Evolutionary conservation across 768 basidiomycete species (phyloP).

Genomic region (Pilatotrama ljubarskyi): DNA sequence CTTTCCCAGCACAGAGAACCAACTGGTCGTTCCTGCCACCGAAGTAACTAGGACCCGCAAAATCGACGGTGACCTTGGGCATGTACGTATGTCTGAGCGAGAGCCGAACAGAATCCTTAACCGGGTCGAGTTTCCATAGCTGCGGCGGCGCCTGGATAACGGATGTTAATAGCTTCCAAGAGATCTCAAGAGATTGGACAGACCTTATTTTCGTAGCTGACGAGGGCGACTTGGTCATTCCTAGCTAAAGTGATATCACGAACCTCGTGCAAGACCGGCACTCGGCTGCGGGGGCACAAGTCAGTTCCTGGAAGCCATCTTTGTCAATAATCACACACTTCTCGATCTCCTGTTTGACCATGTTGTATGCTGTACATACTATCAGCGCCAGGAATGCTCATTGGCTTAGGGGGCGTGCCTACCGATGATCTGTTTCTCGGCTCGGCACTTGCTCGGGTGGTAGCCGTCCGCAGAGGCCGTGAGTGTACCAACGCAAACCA

Average conservation of each 20-base stretch:
- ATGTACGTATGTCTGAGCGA: conserved; percentile 68
- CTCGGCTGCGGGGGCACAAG: conserved; percentile 46
- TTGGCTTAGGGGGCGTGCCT: conserved; percentile 20
- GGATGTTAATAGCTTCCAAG: neutral
- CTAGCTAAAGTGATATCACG: conserved; percentile 66
- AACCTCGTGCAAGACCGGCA: conserved; percentile 72
- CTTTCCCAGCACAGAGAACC: conserved; percentile 76
- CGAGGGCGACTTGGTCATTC: conserved; percentile 60
- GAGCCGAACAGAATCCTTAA: conserved; percentile 48
- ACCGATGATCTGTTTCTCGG: conserved; percentile 78
- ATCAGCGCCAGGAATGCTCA: neutral
- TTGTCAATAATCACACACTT: conserved; percentile 43
- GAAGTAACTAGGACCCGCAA: conserved; percentile 81
- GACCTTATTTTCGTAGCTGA: conserved; percentile 76
- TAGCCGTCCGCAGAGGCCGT: conserved; percentile 61
- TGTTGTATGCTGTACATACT: conserved; percentile 56
- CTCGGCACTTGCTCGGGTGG: conserved; percentile 66
- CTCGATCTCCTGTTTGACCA: conserved; percentile 63
- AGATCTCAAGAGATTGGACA: neutral
- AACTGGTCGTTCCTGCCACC: conserved; percentile 79
- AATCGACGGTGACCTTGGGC: conserved; percentile 67
- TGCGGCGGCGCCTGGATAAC: conserved; percentile 65
- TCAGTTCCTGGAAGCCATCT: conserved; percentile 1
- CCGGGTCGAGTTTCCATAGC: conserved; percentile 68
- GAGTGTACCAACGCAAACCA: conserved; percentile 69